phyloP scores from a whole-genome alignment of 805 yeast genomes.

The Zygotorulaspora florentina region DNA sequence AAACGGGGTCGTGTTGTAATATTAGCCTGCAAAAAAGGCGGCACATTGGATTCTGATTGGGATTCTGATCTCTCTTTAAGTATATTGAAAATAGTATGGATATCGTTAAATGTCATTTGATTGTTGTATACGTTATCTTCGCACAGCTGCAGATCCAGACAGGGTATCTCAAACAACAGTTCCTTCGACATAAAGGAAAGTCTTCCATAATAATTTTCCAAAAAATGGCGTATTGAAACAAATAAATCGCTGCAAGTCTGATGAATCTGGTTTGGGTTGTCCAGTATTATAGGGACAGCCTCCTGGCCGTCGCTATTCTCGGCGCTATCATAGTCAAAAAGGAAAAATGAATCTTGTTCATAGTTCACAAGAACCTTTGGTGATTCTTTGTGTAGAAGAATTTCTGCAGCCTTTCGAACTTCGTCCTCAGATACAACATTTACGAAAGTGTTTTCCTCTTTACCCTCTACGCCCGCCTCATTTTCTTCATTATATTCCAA shows the following conservation, averaged over 20 bases:
- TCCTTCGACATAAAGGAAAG: slow-evolving; percentile 29
- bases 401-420: slow-evolving; percentile 23
- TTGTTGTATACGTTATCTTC: slow-evolving; percentile 35
- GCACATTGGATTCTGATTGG: slow-evolving; percentile 21
- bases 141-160: slow-evolving; percentile 29
- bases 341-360: slow-evolving; percentile 20
- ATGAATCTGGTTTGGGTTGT: slow-evolving; percentile 15
- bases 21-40: slow-evolving; percentile 17
- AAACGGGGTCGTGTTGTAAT: slow-evolving; percentile 28
- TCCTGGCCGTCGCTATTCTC: slow-evolving; percentile 8
- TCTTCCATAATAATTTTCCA: slow-evolving; percentile 23
- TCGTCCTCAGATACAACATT: slow-evolving; percentile 16
- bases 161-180: slow-evolving; percentile 24
- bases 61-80: slow-evolving; percentile 26
- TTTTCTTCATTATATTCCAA: slow-evolving; percentile 12
- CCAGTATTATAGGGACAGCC: slow-evolving; percentile 20
- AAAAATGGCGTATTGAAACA: slow-evolving; percentile 22
- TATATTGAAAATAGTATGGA: slow-evolving; percentile 30
- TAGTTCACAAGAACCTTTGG: slow-evolving; percentile 22
- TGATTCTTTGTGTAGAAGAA: slow-evolving; percentile 15
- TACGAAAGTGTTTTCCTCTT: slow-evolving; percentile 1
- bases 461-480: slow-evolving; percentile 11
- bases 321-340: slow-evolving; percentile 23
- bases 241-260: slow-evolving; percentile 22
- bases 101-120: slow-evolving; percentile 31